Evolutionary conservation across 176 grass and related monocot genomes (phyloP).

Genomic region (Ensete ventricosum): DNA sequence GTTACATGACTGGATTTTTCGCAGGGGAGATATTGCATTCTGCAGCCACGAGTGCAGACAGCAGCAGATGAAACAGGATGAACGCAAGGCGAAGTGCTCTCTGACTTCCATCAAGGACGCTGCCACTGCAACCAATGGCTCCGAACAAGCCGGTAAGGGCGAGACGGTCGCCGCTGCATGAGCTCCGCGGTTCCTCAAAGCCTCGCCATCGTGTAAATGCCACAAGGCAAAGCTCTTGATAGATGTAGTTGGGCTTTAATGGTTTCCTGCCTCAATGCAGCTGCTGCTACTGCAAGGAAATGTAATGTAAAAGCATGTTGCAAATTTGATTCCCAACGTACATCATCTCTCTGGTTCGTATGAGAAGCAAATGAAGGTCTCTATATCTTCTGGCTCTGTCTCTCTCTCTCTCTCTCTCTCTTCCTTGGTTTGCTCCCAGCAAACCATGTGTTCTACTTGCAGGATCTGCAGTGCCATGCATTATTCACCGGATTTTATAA

Average conservation of each 20-base stretch:
- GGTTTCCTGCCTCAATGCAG: not conserved
- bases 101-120: conserved; percentile 32
- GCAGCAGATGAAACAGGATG: conserved; percentile 48
- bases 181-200: not conserved
- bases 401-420: no score
- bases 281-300: no score
- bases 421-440: no score
- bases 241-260: not conserved
- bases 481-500: not conserved
- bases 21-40: conserved; percentile 64
- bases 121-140: not conserved
- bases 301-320: not conserved
- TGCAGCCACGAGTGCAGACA: conserved; percentile 68
- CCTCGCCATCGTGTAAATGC: not conserved
- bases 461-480: not conserved
- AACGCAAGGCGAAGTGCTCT: conserved; percentile 40
- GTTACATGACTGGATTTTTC: not conserved
- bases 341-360: not conserved
- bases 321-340: not conserved
- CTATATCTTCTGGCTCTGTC: not conserved
- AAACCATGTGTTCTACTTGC: no score
- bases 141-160: conserved; percentile 23
- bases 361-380: not conserved
- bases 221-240: not conserved
- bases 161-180: conserved; percentile 39